Percentiles rank a stretch among this genome's conserved stretches.
phyloP scores from a whole-genome alignment of 1,284 basidiomycete genomes.

The Volvariella volvacea region DNA sequence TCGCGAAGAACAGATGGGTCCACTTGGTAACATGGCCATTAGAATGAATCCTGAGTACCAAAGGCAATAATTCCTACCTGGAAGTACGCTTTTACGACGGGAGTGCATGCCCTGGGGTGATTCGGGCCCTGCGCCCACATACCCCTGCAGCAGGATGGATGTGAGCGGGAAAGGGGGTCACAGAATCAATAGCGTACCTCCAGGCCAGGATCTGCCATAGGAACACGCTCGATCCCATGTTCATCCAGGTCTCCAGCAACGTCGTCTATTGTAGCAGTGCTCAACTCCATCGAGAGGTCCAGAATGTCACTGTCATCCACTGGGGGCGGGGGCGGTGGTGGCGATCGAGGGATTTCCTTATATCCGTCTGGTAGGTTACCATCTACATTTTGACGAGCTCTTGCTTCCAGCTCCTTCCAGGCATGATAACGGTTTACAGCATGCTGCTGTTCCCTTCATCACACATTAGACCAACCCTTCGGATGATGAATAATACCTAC shows the following conservation, averaged over 20 bases:
- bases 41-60: conserved; percentile 12
- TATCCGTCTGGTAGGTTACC: conserved; percentile 63
- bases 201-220: conserved; percentile 83
- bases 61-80: conserved; percentile 45
- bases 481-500: conserved; percentile 38
- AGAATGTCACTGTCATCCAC: conserved; percentile 79
- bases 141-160: conserved; percentile 36
- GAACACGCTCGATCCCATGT: conserved; percentile 79
- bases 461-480: conserved; percentile 8
- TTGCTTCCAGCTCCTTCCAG: conserved; percentile 77
- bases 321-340: conserved; percentile 71
- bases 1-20: conserved; percentile 86
- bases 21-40: conserved; percentile 37
- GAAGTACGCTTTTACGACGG: conserved; percentile 79
- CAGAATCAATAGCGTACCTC: conserved; percentile 53
- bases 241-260: conserved; percentile 71
- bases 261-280: conserved; percentile 80
- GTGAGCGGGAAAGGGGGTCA: conserved; percentile 12
- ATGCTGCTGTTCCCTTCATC: conserved; percentile 73
- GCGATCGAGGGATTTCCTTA: conserved; percentile 57
- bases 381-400: conserved; percentile 65
- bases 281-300: conserved; percentile 83
- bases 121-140: conserved; percentile 45
- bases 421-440: conserved; percentile 75
- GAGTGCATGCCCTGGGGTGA: conserved; percentile 63